Conservation (phyloP, 2,329 filamentous ascomycete genomes). For the Neofusicoccum sp. region DNA sequence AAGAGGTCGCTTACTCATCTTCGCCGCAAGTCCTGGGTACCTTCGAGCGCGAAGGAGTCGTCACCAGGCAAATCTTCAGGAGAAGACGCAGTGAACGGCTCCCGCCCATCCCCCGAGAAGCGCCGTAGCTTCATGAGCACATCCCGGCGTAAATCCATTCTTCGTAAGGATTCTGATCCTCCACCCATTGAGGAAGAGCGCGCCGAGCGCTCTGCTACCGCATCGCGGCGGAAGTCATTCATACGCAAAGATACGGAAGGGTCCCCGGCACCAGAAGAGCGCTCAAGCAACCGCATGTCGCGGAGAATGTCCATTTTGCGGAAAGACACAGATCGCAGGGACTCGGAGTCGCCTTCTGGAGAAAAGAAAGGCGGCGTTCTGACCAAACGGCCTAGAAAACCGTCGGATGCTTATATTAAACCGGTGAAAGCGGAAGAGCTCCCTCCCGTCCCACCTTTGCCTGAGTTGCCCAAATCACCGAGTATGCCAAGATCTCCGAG, state of each 20-base stretch:
- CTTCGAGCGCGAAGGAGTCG: conserved; percentile 26
- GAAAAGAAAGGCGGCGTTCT: conserved; percentile 25
- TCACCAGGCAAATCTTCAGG: conserved; percentile 24
- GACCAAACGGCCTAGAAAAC: conserved; percentile 35
- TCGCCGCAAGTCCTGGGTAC: conserved; percentile 19
- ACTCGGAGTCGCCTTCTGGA: not conserved
- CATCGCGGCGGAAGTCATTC: conserved; percentile 9
- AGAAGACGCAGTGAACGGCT: conserved; percentile 13
- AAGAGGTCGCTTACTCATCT: conserved; percentile 16
- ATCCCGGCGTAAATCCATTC: conserved; percentile 15
- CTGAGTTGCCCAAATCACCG: not conserved
- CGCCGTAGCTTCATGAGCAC: conserved; percentile 15
- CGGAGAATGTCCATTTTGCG: conserved; percentile 11
- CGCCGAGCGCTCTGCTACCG: not conserved
- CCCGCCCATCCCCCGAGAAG: conserved; percentile 12
- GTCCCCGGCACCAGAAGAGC: conserved; percentile 20
- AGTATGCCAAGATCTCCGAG: not conserved
- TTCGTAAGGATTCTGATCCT: conserved; percentile 16
- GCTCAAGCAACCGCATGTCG: conserved; percentile 2
- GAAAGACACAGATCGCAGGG: conserved; percentile 7
- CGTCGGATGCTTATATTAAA: conserved; percentile 22
- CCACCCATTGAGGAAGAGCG: conserved; percentile 3
- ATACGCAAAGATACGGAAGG: conserved; percentile 18
- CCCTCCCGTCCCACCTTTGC: not conserved
- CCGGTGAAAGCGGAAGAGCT: conserved; percentile 5